A percentile compares a stretch with the other conserved stretches of the same genome.
Conservation (phyloP, 2,329 filamentous ascomycete genomes). For the Cercospora berteroae region DNA sequence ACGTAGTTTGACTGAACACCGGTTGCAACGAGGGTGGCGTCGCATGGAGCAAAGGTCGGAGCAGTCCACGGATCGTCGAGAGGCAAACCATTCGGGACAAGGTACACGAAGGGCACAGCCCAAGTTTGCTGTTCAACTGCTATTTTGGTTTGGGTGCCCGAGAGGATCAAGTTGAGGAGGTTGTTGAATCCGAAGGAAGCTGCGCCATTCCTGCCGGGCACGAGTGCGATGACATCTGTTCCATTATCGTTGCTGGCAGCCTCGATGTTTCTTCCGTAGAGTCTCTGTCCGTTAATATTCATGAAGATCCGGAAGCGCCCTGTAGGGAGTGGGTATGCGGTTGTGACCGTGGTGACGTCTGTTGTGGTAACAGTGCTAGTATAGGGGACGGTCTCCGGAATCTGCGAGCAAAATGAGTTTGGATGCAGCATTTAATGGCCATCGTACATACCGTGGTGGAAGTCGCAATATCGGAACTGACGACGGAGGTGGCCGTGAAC, state of each 20-base stretch:
- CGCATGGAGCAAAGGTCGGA: slow-evolving; percentile 6
- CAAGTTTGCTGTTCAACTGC: slow-evolving; percentile 8
- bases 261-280: slow-evolving; percentile 9
- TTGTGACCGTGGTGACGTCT: background rate
- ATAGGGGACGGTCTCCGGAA: background rate
- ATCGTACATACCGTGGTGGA: background rate
- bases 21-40: background rate
- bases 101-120: slow-evolving; percentile 4
- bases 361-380: slow-evolving; percentile 1
- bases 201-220: background rate
- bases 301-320: slow-evolving; percentile 7
- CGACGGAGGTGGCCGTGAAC: slow-evolving; percentile 2
- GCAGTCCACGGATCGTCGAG: slow-evolving; percentile 7
- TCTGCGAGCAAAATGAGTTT: background rate
- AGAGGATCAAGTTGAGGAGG: slow-evolving; percentile 7
- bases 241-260: slow-evolving; percentile 7
- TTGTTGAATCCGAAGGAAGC: slow-evolving; percentile 4
- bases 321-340: slow-evolving; percentile 9
- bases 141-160: slow-evolving; percentile 6
- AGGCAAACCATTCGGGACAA: background rate
- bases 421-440: background rate
- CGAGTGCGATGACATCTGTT: slow-evolving; percentile 10
- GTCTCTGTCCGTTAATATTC: background rate
- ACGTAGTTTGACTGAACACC: slow-evolving; percentile 1
- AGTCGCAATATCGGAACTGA: background rate